A percentile compares a stretch with the other conserved stretches of the same genome.
phyloP scores from a whole-genome alignment of 208 protist genomes.

The Leishmania lainsoni region DNA sequence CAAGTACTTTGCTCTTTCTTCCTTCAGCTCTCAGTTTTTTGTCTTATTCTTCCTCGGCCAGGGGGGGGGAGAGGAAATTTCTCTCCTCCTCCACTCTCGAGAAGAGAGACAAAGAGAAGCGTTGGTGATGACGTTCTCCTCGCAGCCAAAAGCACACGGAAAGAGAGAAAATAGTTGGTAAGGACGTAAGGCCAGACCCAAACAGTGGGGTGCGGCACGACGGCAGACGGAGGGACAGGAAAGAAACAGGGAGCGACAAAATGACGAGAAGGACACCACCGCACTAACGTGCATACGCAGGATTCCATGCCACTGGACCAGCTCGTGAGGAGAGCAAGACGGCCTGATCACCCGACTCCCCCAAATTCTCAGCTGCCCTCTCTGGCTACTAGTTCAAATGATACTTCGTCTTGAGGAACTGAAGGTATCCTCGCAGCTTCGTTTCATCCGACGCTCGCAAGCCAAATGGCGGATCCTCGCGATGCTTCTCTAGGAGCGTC shows the following conservation, averaged over 20 bases:
- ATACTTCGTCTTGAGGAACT: slow-evolving; percentile 71
- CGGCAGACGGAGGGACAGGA: too few relatives aligned
- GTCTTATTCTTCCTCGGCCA: background rate
- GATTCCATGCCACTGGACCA: background rate
- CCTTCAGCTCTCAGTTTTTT: background rate
- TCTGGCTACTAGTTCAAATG: slow-evolving; percentile 6
- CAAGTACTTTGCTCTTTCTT: background rate
- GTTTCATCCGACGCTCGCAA: slow-evolving; percentile 62
- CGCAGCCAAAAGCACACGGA: background rate
- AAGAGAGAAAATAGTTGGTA: background rate
- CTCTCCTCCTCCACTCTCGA: background rate
- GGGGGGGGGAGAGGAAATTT: background rate
- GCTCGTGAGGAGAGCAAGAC: background rate
- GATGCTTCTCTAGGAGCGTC: slow-evolving; percentile 36
- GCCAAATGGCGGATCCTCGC: slow-evolving; percentile 74
- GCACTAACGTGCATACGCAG: background rate
- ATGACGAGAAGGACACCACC: background rate
- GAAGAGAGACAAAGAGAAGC: background rate
- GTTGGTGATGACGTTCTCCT: background rate
- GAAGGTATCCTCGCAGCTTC: slow-evolving; percentile 66
- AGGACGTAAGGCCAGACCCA: background rate
- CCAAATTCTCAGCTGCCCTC: background rate
- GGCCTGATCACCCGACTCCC: background rate
- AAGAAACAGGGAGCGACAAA: background rate
- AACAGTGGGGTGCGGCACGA: background rate